These are phyloP conservation scores for Globisporangium irregulare DNA, from an alignment of 352 stramenopile genomes.

Conservation along the genomic window DNA sequence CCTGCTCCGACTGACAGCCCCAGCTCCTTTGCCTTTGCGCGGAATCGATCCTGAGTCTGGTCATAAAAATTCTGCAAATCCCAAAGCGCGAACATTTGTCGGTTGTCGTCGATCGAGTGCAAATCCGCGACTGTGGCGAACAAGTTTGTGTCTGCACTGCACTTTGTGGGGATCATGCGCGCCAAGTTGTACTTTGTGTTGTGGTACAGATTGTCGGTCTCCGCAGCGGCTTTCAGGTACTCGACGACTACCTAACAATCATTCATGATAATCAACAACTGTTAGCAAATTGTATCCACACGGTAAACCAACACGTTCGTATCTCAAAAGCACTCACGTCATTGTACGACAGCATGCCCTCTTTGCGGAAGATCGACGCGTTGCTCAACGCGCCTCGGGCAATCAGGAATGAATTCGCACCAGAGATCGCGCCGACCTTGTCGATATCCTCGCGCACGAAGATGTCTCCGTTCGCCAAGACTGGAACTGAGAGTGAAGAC, in stretches of 20 bases:
- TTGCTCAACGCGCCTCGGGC: slow-evolving; percentile 81
- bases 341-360: slow-evolving; percentile 56
- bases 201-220: slow-evolving; percentile 86
- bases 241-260: slow-evolving; percentile 39
- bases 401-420: slow-evolving; percentile 76
- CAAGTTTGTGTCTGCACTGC: slow-evolving; percentile 22
- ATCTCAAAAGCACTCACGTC: slow-evolving; percentile 70
- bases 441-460: slow-evolving; percentile 72
- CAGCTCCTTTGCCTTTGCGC: slow-evolving; percentile 31
- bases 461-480: slow-evolving; percentile 81
- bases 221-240: slow-evolving; percentile 66
- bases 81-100: slow-evolving; percentile 77
- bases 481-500: slow-evolving; percentile 65
- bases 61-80: slow-evolving; percentile 54
- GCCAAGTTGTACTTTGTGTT: slow-evolving; percentile 91
- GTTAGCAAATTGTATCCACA: not conserved
- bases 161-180: slow-evolving; percentile 78
- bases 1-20: slow-evolving; percentile 24
- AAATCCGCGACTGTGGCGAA: slow-evolving; percentile 56
- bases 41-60: slow-evolving; percentile 53
- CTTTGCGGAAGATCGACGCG: slow-evolving; percentile 72
- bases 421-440: slow-evolving; percentile 51
- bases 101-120: slow-evolving; percentile 49
- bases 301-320: not conserved
- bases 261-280: not conserved